A percentile compares a stretch with the other conserved stretches of the same genome.
phyloP scores from a whole-genome alignment of 768 basidiomycete species.

The Leccinum olivaceopallidum region DNA sequence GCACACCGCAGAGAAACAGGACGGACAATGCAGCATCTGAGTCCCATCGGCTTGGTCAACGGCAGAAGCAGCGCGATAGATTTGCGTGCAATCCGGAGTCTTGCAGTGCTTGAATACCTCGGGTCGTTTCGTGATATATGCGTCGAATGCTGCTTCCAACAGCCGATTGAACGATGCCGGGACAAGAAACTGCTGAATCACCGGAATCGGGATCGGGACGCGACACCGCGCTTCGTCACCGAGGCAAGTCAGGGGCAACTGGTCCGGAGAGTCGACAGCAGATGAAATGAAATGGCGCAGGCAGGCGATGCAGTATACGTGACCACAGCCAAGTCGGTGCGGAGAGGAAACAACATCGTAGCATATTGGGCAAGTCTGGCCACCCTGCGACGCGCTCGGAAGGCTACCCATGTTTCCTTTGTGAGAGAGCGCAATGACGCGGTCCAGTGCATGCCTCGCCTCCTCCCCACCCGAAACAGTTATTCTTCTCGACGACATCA shows the following conservation, averaged over 20 bases:
- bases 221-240: slow-evolving; percentile 61
- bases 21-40: slow-evolving; percentile 56
- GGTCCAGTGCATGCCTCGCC: slow-evolving; percentile 46
- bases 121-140: slow-evolving; percentile 57
- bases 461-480: slow-evolving; percentile 58
- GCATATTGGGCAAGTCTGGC: slow-evolving; percentile 53
- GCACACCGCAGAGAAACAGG: slow-evolving; percentile 67
- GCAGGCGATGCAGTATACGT: slow-evolving; percentile 65
- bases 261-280: slow-evolving; percentile 48
- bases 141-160: slow-evolving; percentile 54
- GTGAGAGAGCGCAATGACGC: slow-evolving; percentile 45
- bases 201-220: slow-evolving; percentile 49
- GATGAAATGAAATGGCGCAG: slow-evolving; percentile 55
- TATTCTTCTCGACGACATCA: slow-evolving; percentile 40
- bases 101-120: slow-evolving; percentile 72
- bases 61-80: slow-evolving; percentile 56
- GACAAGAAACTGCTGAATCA: slow-evolving; percentile 52
- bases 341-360: slow-evolving; percentile 43
- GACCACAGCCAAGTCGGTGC: slow-evolving; percentile 59
- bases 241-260: slow-evolving; percentile 69
- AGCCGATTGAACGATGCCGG: slow-evolving; percentile 54
- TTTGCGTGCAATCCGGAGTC: slow-evolving; percentile 72
- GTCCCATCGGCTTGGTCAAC: slow-evolving; percentile 38
- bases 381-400: slow-evolving; percentile 2
- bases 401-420: slow-evolving; percentile 15